These are phyloP conservation scores for Aureobasidium sp. DNA, from an alignment of 2,329 filamentous ascomycete genomes.

Conservation along the genomic window DNA sequence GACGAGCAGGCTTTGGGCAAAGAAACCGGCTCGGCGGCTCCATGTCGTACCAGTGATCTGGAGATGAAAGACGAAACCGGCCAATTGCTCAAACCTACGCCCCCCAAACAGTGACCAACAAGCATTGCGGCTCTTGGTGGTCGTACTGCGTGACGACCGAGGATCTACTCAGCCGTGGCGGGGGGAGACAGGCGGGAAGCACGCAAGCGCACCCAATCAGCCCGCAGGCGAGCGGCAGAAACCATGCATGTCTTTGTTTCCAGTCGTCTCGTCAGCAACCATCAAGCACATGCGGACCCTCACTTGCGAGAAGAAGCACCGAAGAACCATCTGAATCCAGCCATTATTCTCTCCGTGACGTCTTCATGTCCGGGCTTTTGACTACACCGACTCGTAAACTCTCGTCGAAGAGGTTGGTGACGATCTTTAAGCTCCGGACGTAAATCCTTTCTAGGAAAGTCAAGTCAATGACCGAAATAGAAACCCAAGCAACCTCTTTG, in stretches of 20 bases:
- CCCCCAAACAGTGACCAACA: not conserved
- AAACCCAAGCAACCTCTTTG: conserved; percentile 1
- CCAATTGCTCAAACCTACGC: conserved; percentile 1
- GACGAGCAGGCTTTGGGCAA: not conserved
- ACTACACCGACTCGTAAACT: not conserved
- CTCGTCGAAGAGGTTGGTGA: not conserved
- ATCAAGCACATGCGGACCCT: not conserved
- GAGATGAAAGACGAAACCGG: conserved; percentile 13
- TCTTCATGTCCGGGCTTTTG: not conserved
- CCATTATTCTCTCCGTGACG: not conserved
- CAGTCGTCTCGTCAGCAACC: conserved; percentile 11
- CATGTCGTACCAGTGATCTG: conserved; percentile 4
- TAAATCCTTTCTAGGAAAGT: conserved; percentile 7
- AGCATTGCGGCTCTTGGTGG: conserved; percentile 12
- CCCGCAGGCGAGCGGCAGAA: not conserved
- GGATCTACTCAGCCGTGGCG: conserved; percentile 3
- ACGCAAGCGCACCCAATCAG: conserved; percentile 5
- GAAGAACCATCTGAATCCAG: not conserved
- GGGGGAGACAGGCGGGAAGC: conserved; percentile 10
- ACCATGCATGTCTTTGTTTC: conserved; percentile 14
- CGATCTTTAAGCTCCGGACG: not conserved
- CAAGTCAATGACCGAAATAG: conserved; percentile 9
- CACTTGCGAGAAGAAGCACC: conserved; percentile 1
- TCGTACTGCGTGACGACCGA: conserved; percentile 11
- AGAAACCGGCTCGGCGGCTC: conserved; percentile 10